These are phyloP conservation scores for Phyllosticta citrichinensis DNA, from an alignment of 2,329 filamentous ascomycete species.

Conservation along the genomic window DNA sequence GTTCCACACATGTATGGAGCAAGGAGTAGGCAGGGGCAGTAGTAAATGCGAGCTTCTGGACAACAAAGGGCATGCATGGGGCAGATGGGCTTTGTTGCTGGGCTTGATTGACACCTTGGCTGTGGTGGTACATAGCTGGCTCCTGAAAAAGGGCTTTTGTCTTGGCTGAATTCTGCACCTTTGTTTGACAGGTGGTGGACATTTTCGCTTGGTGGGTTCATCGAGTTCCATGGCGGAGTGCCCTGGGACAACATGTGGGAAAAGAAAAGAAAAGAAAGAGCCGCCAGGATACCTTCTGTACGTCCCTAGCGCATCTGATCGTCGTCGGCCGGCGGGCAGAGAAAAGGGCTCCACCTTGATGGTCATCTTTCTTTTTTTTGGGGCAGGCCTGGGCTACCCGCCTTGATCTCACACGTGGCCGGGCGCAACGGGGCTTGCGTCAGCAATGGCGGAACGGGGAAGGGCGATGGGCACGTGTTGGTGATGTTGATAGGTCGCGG, in stretches of 20 bases:
- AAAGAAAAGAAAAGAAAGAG: background rate
- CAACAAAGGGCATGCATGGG: background rate
- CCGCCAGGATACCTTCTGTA: background rate
- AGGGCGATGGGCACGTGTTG: background rate
- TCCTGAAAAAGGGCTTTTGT: background rate
- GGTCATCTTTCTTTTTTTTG: background rate
- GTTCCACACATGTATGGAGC: background rate
- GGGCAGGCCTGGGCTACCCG: background rate
- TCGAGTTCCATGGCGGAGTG: background rate
- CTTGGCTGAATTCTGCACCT: background rate
- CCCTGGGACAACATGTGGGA: background rate
- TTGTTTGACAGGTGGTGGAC: background rate
- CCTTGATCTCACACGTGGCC: background rate
- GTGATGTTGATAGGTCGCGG: background rate
- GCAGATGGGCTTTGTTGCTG: background rate
- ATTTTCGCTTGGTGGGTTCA: background rate
- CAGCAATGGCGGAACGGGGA: background rate
- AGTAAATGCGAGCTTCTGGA: background rate
- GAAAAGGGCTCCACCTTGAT: background rate
- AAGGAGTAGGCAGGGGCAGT: background rate
- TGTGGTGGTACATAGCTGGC: background rate
- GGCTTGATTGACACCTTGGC: background rate
- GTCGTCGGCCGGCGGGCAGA: background rate
- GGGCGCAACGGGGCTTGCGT: background rate
- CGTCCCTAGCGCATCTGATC: background rate